These are phyloP conservation scores for Athelia psychrophila DNA, from an alignment of 1,284 basidiomycete genomes.

Conservation along the genomic window DNA sequence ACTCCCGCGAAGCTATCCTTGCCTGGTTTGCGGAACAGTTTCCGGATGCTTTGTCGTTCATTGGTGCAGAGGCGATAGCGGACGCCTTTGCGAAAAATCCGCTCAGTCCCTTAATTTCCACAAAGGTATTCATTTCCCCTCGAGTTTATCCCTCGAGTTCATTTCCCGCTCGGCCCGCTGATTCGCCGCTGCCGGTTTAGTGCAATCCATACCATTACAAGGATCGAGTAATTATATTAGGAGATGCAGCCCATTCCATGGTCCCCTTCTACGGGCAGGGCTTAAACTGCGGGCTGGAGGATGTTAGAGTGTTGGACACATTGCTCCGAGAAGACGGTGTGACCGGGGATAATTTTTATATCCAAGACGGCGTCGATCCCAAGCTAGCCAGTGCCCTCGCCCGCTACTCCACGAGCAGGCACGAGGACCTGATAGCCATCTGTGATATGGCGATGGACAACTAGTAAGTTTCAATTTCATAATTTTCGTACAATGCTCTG, in stretches of 20 bases:
- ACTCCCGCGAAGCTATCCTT: slow-evolving; percentile 57
- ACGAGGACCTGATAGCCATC: slow-evolving; percentile 89
- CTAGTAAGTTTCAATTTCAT: slow-evolving; percentile 66
- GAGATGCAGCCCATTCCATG: slow-evolving; percentile 97
- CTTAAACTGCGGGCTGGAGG: slow-evolving; percentile 96
- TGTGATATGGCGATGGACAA: slow-evolving; percentile 91
- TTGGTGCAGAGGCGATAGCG: slow-evolving; percentile 78
- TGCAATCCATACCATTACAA: slow-evolving; percentile 88
- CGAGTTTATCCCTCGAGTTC: no score
- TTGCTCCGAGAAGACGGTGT: slow-evolving; percentile 73
- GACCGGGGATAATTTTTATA: slow-evolving; percentile 22
- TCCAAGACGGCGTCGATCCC: slow-evolving; percentile 41
- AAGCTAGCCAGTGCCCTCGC: slow-evolving; percentile 66
- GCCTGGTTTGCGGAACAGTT: slow-evolving; percentile 86
- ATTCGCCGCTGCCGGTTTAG: slow-evolving; percentile 35
- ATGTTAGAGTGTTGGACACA: slow-evolving; percentile 86
- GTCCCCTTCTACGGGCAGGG: slow-evolving; percentile 99
- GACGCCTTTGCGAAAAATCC: slow-evolving; percentile 82
- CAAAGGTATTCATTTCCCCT: slow-evolving; percentile 68
- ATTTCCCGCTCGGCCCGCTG: slow-evolving; percentile 9
- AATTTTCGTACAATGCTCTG: slow-evolving; percentile 5
- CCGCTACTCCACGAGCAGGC: slow-evolving; percentile 77
- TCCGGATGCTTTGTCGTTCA: slow-evolving; percentile 80
- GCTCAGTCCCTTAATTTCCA: slow-evolving; percentile 86
- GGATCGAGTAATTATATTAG: slow-evolving; percentile 85